A percentile compares a stretch with the other conserved stretches of the same genome.
These are phyloP conservation scores for Xylaria sp. DNA, from an alignment of 2,329 filamentous ascomycete species.

Conservation along the genomic window DNA sequence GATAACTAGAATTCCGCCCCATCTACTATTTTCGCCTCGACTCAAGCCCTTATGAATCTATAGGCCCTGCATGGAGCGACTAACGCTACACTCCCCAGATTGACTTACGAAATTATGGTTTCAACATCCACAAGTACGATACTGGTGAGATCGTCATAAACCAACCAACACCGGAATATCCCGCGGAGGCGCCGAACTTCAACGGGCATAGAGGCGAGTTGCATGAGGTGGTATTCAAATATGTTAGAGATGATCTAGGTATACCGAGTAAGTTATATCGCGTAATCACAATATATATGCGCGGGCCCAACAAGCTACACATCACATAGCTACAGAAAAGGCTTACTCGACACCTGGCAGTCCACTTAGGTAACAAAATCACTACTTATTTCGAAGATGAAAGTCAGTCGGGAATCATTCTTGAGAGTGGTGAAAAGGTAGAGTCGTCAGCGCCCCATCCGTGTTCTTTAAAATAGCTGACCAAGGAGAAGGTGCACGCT, in stretches of 20 bases:
- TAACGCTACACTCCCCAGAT: slow-evolving; percentile 49
- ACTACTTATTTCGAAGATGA: slow-evolving; percentile 66
- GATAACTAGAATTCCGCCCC: not conserved
- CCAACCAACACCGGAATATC: slow-evolving; percentile 58
- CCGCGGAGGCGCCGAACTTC: slow-evolving; percentile 63
- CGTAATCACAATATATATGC: not conserved
- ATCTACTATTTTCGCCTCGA: not conserved
- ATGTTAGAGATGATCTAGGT: slow-evolving; percentile 63
- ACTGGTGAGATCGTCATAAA: slow-evolving; percentile 69
- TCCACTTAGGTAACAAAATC: slow-evolving; percentile 63
- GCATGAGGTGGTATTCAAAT: slow-evolving; percentile 68
- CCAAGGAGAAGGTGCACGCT: slow-evolving; percentile 51
- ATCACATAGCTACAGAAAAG: not conserved
- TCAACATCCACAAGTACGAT: slow-evolving; percentile 71
- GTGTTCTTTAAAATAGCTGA: not conserved
- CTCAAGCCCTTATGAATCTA: not conserved
- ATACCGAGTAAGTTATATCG: slow-evolving; percentile 56
- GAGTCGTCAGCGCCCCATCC: slow-evolving; percentile 1
- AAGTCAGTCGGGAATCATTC: slow-evolving; percentile 60
- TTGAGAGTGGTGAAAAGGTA: slow-evolving; percentile 60
- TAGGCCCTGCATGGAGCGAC: not conserved
- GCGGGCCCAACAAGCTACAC: not conserved
- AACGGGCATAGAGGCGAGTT: slow-evolving; percentile 71
- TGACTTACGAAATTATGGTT: slow-evolving; percentile 64
- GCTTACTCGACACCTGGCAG: slow-evolving; percentile 6